Percentiles rank a stretch among this genome's conserved stretches.
Evolutionary conservation across 2,329 filamentous ascomycete genomes (phyloP).

Genomic region (Xylariaceae sp.): DNA sequence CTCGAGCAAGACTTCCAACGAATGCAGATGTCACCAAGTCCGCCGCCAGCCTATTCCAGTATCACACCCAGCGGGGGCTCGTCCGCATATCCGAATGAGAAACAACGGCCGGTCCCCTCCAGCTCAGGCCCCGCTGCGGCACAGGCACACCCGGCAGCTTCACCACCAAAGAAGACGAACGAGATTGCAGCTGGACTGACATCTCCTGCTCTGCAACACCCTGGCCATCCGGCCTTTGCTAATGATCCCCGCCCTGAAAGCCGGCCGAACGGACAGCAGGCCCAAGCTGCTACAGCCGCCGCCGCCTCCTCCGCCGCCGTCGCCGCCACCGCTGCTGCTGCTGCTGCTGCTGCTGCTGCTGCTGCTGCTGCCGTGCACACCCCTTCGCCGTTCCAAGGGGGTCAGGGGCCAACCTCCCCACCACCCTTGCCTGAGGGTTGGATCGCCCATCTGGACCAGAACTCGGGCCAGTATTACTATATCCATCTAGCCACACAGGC

Average conservation of each 20-base stretch:
- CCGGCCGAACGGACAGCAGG: conserved; percentile 53
- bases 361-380: conserved; percentile 42
- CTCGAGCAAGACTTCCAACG: conserved; percentile 86
- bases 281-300: conserved; percentile 40
- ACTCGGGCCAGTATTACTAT: conserved; percentile 98
- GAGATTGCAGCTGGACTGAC: conserved; percentile 45
- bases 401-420: conserved; percentile 73
- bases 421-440: conserved; percentile 95
- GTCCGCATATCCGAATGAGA: conserved; percentile 78
- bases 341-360: background rate
- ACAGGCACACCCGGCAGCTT: conserved; percentile 37
- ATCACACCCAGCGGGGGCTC: conserved; percentile 58
- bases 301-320: background rate
- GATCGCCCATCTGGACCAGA: conserved; percentile 96
- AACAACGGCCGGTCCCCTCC: conserved; percentile 59
- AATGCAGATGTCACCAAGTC: conserved; percentile 78
- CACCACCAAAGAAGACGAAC: conserved; percentile 42
- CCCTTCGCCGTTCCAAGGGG: conserved; percentile 50
- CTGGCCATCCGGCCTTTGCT: conserved; percentile 86
- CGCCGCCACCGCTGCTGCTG: background rate
- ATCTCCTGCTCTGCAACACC: conserved; percentile 59
- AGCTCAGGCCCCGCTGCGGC: conserved; percentile 36
- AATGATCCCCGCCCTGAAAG: conserved; percentile 71
- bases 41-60: conserved; percentile 94
- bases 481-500: conserved; percentile 95